Percentiles rank a stretch among this genome's conserved stretches.
Conservation (phyloP, 176 grass and related monocot species). For the Oryza coarctata region DNA sequence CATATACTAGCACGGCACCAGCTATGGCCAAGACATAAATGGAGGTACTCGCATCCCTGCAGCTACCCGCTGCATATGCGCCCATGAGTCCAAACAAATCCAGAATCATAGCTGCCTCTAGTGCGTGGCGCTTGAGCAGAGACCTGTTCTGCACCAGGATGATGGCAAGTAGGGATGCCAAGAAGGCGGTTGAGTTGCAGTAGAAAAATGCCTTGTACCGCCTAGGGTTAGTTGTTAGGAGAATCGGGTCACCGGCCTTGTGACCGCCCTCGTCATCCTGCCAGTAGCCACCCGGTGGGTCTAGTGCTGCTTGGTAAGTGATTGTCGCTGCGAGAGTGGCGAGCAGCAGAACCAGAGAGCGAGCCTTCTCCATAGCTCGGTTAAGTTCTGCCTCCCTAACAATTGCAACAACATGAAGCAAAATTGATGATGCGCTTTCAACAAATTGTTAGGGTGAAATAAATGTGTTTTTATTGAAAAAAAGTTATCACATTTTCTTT, state of each 20-base stretch:
- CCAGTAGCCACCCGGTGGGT: constrained; percentile 47
- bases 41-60: neutral
- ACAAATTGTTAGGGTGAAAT: neutral
- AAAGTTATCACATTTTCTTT: neutral
- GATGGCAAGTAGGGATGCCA: constrained; percentile 36
- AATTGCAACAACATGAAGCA: neutral
- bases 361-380: constrained; percentile 11
- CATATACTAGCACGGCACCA: neutral
- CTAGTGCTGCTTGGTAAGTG: constrained; percentile 43
- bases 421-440: neutral
- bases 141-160: constrained; percentile 26
- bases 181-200: constrained; percentile 34
- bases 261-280: neutral
- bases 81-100: constrained; percentile 44
- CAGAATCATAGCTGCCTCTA: constrained; percentile 30
- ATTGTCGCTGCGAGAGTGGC: constrained; percentile 37
- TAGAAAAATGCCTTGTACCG: constrained; percentile 37
- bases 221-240: neutral
- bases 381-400: neutral
- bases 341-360: constrained; percentile 23
- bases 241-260: constrained; percentile 31
- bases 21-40: constrained; percentile 28
- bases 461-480: neutral
- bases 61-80: constrained; percentile 24
- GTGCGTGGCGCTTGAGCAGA: neutral